phyloP scores from a whole-genome alignment of 176 grass and related monocot species.

The Lolium rigidum region DNA sequence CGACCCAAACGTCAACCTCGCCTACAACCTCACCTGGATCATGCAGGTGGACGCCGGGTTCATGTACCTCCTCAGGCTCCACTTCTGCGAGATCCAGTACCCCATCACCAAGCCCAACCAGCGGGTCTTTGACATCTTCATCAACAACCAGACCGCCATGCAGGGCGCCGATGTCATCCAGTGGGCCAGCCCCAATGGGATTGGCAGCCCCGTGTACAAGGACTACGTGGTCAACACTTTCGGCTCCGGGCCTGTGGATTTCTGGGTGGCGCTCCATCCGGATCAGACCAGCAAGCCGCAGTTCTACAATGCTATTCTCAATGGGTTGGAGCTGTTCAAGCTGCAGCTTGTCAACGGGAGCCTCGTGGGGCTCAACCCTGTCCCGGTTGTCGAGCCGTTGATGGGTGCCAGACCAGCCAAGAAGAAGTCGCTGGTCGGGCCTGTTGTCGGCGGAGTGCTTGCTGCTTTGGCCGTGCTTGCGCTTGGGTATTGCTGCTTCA shows the following conservation, averaged over 20 bases:
- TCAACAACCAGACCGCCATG: slow-evolving; percentile 72
- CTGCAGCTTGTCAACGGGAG: slow-evolving; percentile 64
- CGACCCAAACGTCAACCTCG: slow-evolving; percentile 51
- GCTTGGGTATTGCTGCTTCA: slow-evolving; percentile 59
- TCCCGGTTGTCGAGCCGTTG: slow-evolving; percentile 4
- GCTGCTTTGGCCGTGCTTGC: slow-evolving; percentile 59
- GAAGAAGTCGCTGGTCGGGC: slow-evolving; percentile 42
- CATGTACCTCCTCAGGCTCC: slow-evolving; percentile 72
- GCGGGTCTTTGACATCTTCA: slow-evolving; percentile 73
- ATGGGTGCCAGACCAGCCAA: neutral
- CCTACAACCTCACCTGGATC: slow-evolving; percentile 83
- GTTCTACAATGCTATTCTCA: slow-evolving; percentile 74
- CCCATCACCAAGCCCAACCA: slow-evolving; percentile 59
- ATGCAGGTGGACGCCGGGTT: slow-evolving; percentile 84
- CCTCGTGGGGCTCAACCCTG: slow-evolving; percentile 82
- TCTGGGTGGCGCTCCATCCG: slow-evolving; percentile 75
- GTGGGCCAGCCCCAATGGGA: slow-evolving; percentile 20
- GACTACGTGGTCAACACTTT: slow-evolving; percentile 61
- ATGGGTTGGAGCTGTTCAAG: slow-evolving; percentile 95
- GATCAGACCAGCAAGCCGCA: slow-evolving; percentile 41
- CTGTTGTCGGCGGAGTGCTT: slow-evolving; percentile 69
- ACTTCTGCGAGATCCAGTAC: slow-evolving; percentile 93
- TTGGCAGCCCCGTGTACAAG: slow-evolving; percentile 61
- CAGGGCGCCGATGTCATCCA: slow-evolving; percentile 63
- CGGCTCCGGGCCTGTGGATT: slow-evolving; percentile 59